Percentiles rank a stretch among this genome's conserved stretches.
Evolutionary conservation across 2,329 filamentous ascomycete species (phyloP).

Genomic region (Microdochium bolleyi): DNA sequence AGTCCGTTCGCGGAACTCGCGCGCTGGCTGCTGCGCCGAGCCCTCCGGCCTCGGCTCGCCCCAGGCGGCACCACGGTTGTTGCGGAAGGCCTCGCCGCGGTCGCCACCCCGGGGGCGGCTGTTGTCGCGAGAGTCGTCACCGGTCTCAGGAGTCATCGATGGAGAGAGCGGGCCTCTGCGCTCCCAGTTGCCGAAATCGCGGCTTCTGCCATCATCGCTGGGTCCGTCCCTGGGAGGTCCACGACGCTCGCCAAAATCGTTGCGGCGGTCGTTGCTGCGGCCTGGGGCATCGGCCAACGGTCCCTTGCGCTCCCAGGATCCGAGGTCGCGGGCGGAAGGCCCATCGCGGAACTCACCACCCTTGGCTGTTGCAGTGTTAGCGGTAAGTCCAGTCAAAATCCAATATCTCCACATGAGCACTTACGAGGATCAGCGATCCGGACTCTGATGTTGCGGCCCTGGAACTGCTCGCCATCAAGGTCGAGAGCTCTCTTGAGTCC

Average conservation of each 20-base stretch:
- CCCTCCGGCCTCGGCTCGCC: slow-evolving; percentile 69
- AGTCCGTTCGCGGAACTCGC: slow-evolving; percentile 65
- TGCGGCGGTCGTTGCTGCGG: slow-evolving; percentile 35
- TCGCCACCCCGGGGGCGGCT: slow-evolving; percentile 48
- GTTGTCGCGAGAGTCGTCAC: slow-evolving; percentile 42
- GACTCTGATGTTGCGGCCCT: slow-evolving; percentile 83
- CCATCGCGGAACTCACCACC: slow-evolving; percentile 54
- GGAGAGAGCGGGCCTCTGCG: slow-evolving; percentile 87
- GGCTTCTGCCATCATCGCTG: slow-evolving; percentile 65
- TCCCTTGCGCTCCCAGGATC: slow-evolving; percentile 89
- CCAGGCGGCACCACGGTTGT: slow-evolving; percentile 65
- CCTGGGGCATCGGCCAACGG: slow-evolving; percentile 64
- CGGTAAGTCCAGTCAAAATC: slow-evolving; percentile 3
- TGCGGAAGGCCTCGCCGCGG: slow-evolving; percentile 48
- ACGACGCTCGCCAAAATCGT: slow-evolving; percentile 57
- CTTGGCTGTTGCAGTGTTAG: slow-evolving; percentile 60
- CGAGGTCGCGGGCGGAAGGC: slow-evolving; percentile 69
- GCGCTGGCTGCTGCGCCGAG: slow-evolving; percentile 60
- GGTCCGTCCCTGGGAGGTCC: slow-evolving; percentile 58
- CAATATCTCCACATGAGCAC: slow-evolving; percentile 28
- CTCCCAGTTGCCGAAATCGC: slow-evolving; percentile 88
- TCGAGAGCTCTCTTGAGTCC: slow-evolving; percentile 86
- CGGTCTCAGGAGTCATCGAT: slow-evolving; percentile 40
- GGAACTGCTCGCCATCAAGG: slow-evolving; percentile 73
- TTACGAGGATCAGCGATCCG: slow-evolving; percentile 97